phyloP scores from a whole-genome alignment of 257 asterid genomes.

The Ajuga chamaepitys region DNA sequence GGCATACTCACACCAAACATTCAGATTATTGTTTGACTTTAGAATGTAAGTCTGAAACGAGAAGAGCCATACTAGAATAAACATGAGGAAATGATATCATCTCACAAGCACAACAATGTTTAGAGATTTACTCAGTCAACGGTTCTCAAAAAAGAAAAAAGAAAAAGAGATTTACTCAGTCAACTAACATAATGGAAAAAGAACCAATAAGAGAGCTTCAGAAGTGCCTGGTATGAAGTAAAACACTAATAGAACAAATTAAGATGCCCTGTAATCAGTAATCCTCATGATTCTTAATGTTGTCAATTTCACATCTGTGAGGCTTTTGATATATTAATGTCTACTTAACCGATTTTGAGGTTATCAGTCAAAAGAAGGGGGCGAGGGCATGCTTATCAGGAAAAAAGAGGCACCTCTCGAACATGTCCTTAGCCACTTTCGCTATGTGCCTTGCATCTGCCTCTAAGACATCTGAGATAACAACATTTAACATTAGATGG shows the following conservation, averaged over 20 bases:
- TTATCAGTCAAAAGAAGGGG: not conserved
- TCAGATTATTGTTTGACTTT: not conserved
- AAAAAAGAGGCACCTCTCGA: constrained; percentile 39
- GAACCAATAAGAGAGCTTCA: not conserved
- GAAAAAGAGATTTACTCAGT: not conserved
- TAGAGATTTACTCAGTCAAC: not conserved
- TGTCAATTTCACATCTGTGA: not conserved
- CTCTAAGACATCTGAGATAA: constrained; percentile 37
- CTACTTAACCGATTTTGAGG: not conserved
- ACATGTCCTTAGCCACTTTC: constrained; percentile 41
- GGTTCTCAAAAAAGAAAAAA: no score
- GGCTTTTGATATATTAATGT: not conserved
- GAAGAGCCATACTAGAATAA: not conserved
- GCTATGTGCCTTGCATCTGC: constrained; percentile 58
- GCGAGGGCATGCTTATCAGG: not conserved
- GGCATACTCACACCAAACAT: not conserved
- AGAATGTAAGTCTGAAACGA: constrained; percentile 2
- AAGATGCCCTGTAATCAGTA: not conserved
- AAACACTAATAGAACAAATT: not conserved
- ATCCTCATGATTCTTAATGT: not conserved
- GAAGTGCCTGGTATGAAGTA: not conserved
- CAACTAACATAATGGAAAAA: not conserved
- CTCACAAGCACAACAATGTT: not conserved
- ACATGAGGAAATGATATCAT: not conserved
- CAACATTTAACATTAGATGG: constrained; percentile 11